Evolutionary conservation across 371 early-diverging fungal genomes (phyloP), one percentile per base, ranked within the genome.

Genomic region (Lichtheimia ornata): DNA sequence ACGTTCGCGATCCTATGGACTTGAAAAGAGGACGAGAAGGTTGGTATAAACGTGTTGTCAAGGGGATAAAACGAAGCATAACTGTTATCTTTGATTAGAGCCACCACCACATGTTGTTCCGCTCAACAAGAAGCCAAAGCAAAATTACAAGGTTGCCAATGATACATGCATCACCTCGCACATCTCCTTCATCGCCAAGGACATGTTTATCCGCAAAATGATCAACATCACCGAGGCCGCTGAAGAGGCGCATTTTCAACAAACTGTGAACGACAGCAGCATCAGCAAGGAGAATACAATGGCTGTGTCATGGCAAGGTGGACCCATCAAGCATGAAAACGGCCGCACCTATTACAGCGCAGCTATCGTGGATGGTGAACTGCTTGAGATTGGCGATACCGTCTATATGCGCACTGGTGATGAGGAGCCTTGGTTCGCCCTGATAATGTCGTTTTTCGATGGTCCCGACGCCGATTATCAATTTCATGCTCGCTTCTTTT

Each of bases 121-220:
- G 35, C 35, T 35, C 6, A 45, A 45, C n/a, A 47, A 47, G 47
- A 22, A 47, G 17, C n/a, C 47, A 4, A 47, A 47, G 14, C 4
- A 5, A 11, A 18, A 5, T 11, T 47, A 17, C 47, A n/a, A 18
- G n/a, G 11, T n/a, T 18, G 47, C 47, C 15, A 47, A 47, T 12
- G 45, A 70, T 1, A 76, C 82, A 5, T 79, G 82, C 22, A 74
- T 84, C 2, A 84, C 84, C 0, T 70, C 76, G 4, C 76, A 74
- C 35, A 73, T 82, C 35, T 68, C 73, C 4, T 65, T 69, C 0
- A 69, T 83, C 25, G 79, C 84, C 30, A 68, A 72, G 51, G 81
- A 75, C 9, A 65, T 83, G 54, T 82, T 79, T 50, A 68, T 70
- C 0, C 69, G 73, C 45, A 64, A 71, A 11, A 50, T 79, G 11